A percentile compares a stretch with the other conserved stretches of the same genome.
phyloP scores from a whole-genome alignment of 2,329 filamentous ascomycete genomes.

The Dothistroma septosporum region DNA sequence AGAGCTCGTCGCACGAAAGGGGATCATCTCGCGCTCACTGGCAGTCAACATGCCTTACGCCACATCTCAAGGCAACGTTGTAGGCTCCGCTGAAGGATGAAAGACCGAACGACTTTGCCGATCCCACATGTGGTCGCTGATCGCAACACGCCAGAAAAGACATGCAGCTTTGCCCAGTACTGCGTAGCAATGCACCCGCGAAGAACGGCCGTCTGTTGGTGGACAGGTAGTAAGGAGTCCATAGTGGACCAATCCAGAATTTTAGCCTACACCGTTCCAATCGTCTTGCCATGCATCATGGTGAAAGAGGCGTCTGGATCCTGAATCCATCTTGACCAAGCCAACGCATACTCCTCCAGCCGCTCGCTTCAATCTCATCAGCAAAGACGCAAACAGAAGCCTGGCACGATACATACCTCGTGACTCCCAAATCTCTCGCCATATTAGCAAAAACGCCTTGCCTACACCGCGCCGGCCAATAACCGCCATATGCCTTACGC shows the following conservation, averaged over 20 bases:
- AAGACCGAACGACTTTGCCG: no score
- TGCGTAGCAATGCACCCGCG: no score
- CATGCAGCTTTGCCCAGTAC: no score
- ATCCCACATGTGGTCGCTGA: no score
- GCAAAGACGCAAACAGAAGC: not conserved
- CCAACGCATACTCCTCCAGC: constrained; percentile 18
- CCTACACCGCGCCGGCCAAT: constrained; percentile 24
- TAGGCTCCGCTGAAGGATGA: no score
- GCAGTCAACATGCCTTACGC: no score
- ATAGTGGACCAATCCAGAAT: not conserved
- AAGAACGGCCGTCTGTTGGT: no score
- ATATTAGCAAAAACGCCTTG: constrained; percentile 20
- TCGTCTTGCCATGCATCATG: constrained; percentile 22
- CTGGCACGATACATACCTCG: constrained; percentile 1
- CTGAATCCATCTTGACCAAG: constrained; percentile 22
- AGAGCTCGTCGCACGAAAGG: no score
- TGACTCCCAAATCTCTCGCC: constrained; percentile 18
- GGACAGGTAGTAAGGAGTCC: not conserved
- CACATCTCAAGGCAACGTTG: no score
- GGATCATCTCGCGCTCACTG: no score
- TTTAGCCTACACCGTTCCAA: constrained; percentile 8
- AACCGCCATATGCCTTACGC: constrained; percentile 19
- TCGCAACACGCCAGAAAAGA: no score
- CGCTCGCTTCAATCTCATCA: constrained; percentile 4
- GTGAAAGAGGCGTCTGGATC: constrained; percentile 18